These are phyloP conservation scores for Penicillium sp. DNA, from an alignment of 2,329 filamentous ascomycete genomes.

Conservation along the genomic window DNA sequence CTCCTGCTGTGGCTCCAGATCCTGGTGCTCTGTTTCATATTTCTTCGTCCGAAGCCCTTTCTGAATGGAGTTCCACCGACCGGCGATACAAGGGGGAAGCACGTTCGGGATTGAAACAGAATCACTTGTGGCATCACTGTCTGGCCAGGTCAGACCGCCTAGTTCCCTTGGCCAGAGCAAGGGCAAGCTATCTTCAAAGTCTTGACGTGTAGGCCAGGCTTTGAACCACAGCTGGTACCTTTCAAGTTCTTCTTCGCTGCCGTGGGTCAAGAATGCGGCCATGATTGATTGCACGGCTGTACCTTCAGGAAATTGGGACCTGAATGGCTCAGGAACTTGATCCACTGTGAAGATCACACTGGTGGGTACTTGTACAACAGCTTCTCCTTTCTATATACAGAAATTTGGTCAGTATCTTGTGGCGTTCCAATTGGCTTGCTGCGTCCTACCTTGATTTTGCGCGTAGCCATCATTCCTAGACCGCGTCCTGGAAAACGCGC, in stretches of 20 bases:
- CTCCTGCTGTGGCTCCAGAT: slow-evolving; percentile 52
- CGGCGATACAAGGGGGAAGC: slow-evolving; percentile 41
- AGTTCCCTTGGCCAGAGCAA: slow-evolving; percentile 53
- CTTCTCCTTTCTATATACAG: slow-evolving; percentile 55
- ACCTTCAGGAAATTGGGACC: slow-evolving; percentile 52
- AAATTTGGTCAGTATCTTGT: neutral
- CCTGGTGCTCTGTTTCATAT: slow-evolving; percentile 36
- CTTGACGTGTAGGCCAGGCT: slow-evolving; percentile 64
- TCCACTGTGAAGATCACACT: slow-evolving; percentile 65
- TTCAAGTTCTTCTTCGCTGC: slow-evolving; percentile 44
- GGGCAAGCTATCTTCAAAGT: slow-evolving; percentile 61
- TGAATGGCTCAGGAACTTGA: slow-evolving; percentile 57
- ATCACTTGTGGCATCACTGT: slow-evolving; percentile 10
- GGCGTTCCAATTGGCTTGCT: neutral
- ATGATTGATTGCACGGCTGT: slow-evolving; percentile 70
- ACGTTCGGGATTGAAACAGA: slow-evolving; percentile 9
- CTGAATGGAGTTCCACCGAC: slow-evolving; percentile 34
- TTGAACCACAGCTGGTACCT: slow-evolving; percentile 62
- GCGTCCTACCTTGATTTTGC: slow-evolving; percentile 60
- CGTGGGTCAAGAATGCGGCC: slow-evolving; percentile 65
- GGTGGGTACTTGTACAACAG: slow-evolving; percentile 66
- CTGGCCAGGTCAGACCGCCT: slow-evolving; percentile 35
- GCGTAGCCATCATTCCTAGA: slow-evolving; percentile 73
- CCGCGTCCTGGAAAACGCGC: slow-evolving; percentile 70
- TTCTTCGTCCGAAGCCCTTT: slow-evolving; percentile 24